A percentile compares a stretch with the other conserved stretches of the same genome.
Conservation (phyloP, 345 rosid species). For the Syzygium aqueum region DNA sequence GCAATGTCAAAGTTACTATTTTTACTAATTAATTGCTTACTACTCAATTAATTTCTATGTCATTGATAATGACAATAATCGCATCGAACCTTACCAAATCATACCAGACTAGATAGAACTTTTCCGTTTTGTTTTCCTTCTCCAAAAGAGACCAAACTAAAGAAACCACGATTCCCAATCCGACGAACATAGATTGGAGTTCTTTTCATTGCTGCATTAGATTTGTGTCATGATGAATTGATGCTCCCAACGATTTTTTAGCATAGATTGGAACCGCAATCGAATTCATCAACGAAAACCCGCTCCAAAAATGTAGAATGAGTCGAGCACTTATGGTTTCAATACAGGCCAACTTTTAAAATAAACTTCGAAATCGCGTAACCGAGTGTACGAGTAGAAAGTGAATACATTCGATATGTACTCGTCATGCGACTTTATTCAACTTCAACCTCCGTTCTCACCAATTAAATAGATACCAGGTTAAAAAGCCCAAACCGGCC, state of each 20-base stretch:
- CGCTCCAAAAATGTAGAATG: neutral
- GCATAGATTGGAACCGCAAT: neutral
- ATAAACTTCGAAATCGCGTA: neutral
- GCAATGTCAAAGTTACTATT: too few species aligned
- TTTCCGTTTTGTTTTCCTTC: too few species aligned
- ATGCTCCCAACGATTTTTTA: neutral
- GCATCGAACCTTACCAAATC: neutral
- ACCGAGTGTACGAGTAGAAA: neutral
- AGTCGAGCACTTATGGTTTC: neutral
- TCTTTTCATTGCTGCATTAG: neutral
- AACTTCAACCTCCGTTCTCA: too few species aligned
- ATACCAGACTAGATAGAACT: neutral
- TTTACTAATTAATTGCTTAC: neutral
- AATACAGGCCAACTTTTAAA: neutral
- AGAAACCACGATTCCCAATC: neutral
- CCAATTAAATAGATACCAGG: too few species aligned
- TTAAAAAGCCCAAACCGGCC: too few species aligned
- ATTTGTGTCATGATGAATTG: neutral
- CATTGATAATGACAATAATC: neutral
- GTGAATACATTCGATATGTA: neutral
- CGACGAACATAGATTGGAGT: neutral
- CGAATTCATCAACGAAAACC: neutral
- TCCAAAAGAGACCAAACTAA: neutral
- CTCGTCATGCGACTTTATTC: too few species aligned
- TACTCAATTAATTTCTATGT: neutral